Percentiles rank a stretch among this genome's conserved stretches.
phyloP scores from a whole-genome alignment of 768 basidiomycete species.

The Tricholoma hemisulphureum region DNA sequence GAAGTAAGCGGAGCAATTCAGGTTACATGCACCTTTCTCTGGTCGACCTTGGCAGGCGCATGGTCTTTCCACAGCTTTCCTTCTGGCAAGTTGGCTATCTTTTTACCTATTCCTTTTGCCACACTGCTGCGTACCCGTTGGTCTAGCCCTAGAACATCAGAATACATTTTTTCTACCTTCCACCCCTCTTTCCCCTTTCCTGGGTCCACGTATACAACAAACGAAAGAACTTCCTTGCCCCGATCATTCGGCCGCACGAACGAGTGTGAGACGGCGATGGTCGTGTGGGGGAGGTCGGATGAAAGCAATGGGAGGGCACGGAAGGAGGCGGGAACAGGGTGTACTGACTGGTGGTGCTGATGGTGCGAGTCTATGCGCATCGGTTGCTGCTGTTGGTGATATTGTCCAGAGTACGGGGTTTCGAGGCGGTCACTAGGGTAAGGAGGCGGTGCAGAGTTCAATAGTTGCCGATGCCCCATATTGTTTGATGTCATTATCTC shows the following conservation, averaged over 20 bases:
- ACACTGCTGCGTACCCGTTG: slow-evolving; percentile 66
- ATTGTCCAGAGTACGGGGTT: slow-evolving; percentile 19
- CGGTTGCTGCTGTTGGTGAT: slow-evolving; percentile 18
- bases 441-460: slow-evolving; percentile 1
- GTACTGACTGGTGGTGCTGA: slow-evolving; percentile 19
- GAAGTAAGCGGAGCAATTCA: neutral
- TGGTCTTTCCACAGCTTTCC: slow-evolving; percentile 95
- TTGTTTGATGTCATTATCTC: slow-evolving; percentile 18
- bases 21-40: slow-evolving; percentile 71
- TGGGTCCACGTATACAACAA: slow-evolving; percentile 75
- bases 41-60: slow-evolving; percentile 94
- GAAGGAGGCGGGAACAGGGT: slow-evolving; percentile 46
- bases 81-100: slow-evolving; percentile 81
- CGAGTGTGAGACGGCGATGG: slow-evolving; percentile 71
- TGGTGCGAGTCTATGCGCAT: slow-evolving; percentile 18
- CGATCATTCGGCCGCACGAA: slow-evolving; percentile 86
- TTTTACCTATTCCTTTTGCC: slow-evolving; percentile 72
- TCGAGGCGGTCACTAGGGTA: slow-evolving; percentile 15
- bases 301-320: slow-evolving; percentile 71
- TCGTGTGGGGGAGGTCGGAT: slow-evolving; percentile 71
- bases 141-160: slow-evolving; percentile 88
- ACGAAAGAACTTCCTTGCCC: slow-evolving; percentile 90
- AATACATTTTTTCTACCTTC: slow-evolving; percentile 91
- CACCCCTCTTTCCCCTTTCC: slow-evolving; percentile 70
- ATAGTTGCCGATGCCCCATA: slow-evolving; percentile 14